These are phyloP conservation scores for Mucuna pruriens DNA, from an alignment of 306 rosid species.

Conservation along the genomic window DNA sequence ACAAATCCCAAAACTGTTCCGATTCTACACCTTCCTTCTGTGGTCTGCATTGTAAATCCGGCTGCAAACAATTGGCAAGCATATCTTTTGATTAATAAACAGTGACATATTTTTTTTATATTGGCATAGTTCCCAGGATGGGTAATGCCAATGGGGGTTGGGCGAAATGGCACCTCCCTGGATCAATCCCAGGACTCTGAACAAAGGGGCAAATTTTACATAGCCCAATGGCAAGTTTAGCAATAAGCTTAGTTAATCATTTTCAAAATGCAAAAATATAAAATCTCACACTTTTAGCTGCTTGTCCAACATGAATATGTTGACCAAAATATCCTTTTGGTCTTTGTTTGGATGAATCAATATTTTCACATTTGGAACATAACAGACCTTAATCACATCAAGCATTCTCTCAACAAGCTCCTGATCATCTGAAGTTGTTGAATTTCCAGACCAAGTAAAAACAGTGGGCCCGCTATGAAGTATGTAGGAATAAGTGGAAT, in stretches of 20 bases:
- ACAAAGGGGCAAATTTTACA: conserved; percentile 13
- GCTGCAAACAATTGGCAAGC: conserved; percentile 70
- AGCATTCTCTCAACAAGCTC: conserved; percentile 90
- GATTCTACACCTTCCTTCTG: conserved; percentile 89
- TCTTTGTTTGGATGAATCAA: conserved; percentile 12
- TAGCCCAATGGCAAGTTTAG: conserved; percentile 29
- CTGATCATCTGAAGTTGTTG: conserved; percentile 71
- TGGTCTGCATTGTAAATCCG: conserved; percentile 75
- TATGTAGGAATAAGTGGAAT: conserved; percentile 87
- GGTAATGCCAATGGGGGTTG: conserved; percentile 24
- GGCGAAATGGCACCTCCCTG: conserved; percentile 17
- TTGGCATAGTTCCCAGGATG: not conserved
- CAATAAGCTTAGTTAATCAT: conserved; percentile 16
- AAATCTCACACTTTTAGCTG: not conserved
- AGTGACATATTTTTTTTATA: not conserved
- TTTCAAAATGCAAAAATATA: conserved; percentile 17
- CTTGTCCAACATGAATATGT: conserved; percentile 34
- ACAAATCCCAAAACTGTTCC: conserved; percentile 90
- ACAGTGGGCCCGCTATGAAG: conserved; percentile 69
- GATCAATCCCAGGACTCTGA: conserved; percentile 22
- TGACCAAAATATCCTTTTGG: not conserved
- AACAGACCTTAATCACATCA: conserved; percentile 87
- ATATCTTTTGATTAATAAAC: conserved; percentile 37
- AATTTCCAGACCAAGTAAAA: conserved; percentile 87
- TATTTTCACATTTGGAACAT: conserved; percentile 19